Evolutionary conservation across 768 basidiomycete species (phyloP), one percentile per base, ranked within the genome.

Genomic region (Suillus lakei): DNA sequence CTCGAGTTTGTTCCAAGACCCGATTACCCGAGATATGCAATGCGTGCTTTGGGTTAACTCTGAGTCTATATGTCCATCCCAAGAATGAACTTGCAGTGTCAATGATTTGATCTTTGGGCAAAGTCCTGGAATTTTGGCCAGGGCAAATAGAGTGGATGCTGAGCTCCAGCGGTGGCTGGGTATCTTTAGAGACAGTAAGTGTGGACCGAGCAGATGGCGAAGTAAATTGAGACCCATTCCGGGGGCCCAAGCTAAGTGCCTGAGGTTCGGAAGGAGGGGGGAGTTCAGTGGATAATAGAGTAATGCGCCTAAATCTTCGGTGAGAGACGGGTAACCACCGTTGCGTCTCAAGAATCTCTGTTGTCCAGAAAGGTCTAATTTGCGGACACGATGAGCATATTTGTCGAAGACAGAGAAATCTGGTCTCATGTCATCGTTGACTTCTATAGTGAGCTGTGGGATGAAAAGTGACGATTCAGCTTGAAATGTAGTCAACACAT

Each of bases 161-260:
- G 56, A 26, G 38, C 36, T 39, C 56, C 56, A 58, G 38, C 26
- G 58, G 23, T 39, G 36, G 26, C 26, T 39, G 23, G 56, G 56
- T 28, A 58, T 58, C 26, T 58, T 58, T 10, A 58, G 36, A 18
- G 56, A 58, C 23, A 58, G 56, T 5, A 58, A 18, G 28, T 58
- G 56, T 39, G 56, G 56, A 39, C 56, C 26, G 56, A 58, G 56
- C 23, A 58, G 56, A 58, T 39, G 56, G 18, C 56, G 56, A 18
- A 58, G 56, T 18, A 58, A 21, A 18, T 38, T 58, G 56, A 58
- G 38, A 12, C 56, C 38, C 38, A 26, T 39, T 16, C 36, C 36
- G 39, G 56, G 56, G 5, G 56, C 56, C 56, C 56, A 58, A 58
- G 36, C 23, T 58, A 58, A 58, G 23, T 58, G 56, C 56, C 36